A percentile compares a stretch with the other conserved stretches of the same genome.
Evolutionary conservation across 768 basidiomycete species (phyloP).

Genomic region (Collybia sordida): DNA sequence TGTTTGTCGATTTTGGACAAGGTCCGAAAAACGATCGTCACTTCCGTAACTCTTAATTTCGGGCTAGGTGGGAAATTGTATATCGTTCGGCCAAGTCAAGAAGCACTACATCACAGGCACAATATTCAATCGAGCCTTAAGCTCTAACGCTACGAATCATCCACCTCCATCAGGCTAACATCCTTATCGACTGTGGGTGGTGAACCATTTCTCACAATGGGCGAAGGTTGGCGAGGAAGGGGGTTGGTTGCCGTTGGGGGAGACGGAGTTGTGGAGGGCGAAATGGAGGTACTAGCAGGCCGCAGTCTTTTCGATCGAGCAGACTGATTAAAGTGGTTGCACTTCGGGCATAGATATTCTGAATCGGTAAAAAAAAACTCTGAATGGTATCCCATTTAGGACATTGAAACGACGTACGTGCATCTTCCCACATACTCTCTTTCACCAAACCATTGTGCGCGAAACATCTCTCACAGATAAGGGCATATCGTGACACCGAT

Average conservation of each 20-base stretch:
- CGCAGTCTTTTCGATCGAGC: slow-evolving; percentile 31
- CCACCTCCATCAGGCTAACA: slow-evolving; percentile 31
- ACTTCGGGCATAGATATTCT: slow-evolving; percentile 90
- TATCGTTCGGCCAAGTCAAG: no score
- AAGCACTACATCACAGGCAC: neutral
- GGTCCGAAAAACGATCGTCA: no score
- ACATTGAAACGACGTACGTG: slow-evolving; percentile 54
- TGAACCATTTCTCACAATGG: neutral
- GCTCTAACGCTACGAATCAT: slow-evolving; percentile 14
- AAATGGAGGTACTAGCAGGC: slow-evolving; percentile 17
- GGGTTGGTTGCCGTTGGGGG: slow-evolving; percentile 6
- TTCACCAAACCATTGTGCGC: slow-evolving; percentile 87
- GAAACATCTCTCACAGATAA: slow-evolving; percentile 88
- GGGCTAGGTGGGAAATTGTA: no score
- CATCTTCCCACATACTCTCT: slow-evolving; percentile 77
- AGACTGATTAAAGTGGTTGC: slow-evolving; percentile 76
- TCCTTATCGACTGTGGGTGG: slow-evolving; percentile 21
- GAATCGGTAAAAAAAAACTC: neutral
- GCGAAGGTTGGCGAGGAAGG: slow-evolving; percentile 1
- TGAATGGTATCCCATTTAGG: neutral
- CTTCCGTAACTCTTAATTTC: no score
- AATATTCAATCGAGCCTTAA: neutral
- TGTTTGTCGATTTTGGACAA: no score
- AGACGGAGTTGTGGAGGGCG: slow-evolving; percentile 9
- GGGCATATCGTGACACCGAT: slow-evolving; percentile 64